A percentile compares a stretch with the other conserved stretches of the same genome.
These are phyloP conservation scores for Lentinula lateritia DNA, from an alignment of 768 basidiomycete genomes.

Conservation along the genomic window DNA sequence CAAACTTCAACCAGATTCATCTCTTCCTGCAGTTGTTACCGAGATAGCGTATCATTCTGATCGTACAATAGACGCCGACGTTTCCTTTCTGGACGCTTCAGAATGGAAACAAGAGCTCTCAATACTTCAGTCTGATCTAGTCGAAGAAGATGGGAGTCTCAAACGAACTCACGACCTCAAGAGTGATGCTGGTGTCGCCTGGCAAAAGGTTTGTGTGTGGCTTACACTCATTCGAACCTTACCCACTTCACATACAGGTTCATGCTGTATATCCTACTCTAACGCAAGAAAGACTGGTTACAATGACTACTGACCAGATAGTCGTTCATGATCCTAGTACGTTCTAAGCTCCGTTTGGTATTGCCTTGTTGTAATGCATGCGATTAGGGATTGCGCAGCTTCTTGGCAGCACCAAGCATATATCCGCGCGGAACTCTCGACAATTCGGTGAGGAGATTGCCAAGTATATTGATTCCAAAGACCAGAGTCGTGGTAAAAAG, in stretches of 20 bases:
- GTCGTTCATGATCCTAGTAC: conserved; percentile 41
- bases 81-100: conserved; percentile 47
- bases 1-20: not conserved
- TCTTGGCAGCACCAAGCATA: conserved; percentile 49
- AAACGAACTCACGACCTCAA: conserved; percentile 50
- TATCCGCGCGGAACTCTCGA: conserved; percentile 44
- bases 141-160: conserved; percentile 52
- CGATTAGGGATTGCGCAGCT: conserved; percentile 35
- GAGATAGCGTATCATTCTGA: conserved; percentile 54
- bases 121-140: conserved; percentile 51
- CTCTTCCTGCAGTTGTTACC: conserved; percentile 38
- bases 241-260: conserved; percentile 28
- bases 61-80: conserved; percentile 50
- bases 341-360: conserved; percentile 10
- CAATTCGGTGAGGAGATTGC: conserved; percentile 47
- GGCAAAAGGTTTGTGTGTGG: conserved; percentile 41
- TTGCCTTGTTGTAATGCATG: not conserved
- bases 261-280: conserved; percentile 58
- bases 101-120: conserved; percentile 57
- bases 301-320: conserved; percentile 47
- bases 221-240: not conserved
- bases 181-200: conserved; percentile 57
- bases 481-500: conserved; percentile 49
- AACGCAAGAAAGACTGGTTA: conserved; percentile 38
- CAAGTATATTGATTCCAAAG: conserved; percentile 64